Evolutionary conservation across 768 basidiomycete genomes (phyloP).

Genomic region (Amanita pseudoporphyria): DNA sequence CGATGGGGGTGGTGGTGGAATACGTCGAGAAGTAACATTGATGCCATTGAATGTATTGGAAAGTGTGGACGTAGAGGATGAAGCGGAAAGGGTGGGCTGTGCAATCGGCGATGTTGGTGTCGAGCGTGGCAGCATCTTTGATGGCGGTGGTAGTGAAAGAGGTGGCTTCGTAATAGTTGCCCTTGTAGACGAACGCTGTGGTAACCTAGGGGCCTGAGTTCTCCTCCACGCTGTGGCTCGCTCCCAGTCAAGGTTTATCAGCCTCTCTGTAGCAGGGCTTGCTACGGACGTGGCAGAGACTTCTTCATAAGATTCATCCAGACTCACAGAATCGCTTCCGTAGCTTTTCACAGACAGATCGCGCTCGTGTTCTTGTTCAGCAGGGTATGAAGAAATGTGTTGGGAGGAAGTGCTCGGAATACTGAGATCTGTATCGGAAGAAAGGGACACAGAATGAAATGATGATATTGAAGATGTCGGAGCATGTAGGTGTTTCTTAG

Average conservation of each 20-base stretch:
- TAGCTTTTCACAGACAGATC: slow-evolving; percentile 12
- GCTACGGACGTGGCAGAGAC: slow-evolving; percentile 44
- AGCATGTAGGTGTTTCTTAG: slow-evolving; percentile 35
- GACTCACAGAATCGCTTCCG: slow-evolving; percentile 39
- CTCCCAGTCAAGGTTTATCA: slow-evolving; percentile 42
- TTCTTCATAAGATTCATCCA: slow-evolving; percentile 68
- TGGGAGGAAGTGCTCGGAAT: slow-evolving; percentile 30
- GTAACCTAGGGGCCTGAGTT: slow-evolving; percentile 34
- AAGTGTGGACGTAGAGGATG: slow-evolving; percentile 26
- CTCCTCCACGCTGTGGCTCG: slow-evolving; percentile 27
- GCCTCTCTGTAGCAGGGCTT: slow-evolving; percentile 41
- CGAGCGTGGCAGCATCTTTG: slow-evolving; percentile 16
- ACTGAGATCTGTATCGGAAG: slow-evolving; percentile 45
- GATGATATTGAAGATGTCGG: slow-evolving; percentile 70
- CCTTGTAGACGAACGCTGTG: slow-evolving; percentile 30
- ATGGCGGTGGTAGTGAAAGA: slow-evolving; percentile 19
- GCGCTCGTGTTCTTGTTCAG: slow-evolving; percentile 26
- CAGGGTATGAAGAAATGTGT: slow-evolving; percentile 35
- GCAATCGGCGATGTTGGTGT: slow-evolving; percentile 23
- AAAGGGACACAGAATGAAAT: slow-evolving; percentile 76
- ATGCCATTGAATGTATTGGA: slow-evolving; percentile 15
- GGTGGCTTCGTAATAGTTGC: slow-evolving; percentile 19
- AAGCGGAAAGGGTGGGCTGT: slow-evolving; percentile 22
- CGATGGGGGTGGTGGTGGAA: slow-evolving; percentile 32
- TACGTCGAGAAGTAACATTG: slow-evolving; percentile 31